A percentile compares a stretch with the other conserved stretches of the same genome.
phyloP scores from a whole-genome alignment of 192 early-diverging fungal genomes.

The Podila epicladia region DNA sequence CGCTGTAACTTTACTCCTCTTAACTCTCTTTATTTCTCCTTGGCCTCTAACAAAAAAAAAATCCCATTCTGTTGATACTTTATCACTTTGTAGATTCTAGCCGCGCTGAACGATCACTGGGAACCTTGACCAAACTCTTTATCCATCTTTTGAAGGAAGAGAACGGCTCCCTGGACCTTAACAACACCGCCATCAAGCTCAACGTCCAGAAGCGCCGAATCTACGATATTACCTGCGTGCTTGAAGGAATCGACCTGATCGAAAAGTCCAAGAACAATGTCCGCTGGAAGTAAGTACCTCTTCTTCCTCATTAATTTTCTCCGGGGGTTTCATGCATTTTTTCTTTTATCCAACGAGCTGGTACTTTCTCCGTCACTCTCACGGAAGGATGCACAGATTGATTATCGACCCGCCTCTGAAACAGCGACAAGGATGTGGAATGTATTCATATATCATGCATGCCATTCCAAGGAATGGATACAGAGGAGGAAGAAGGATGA shows the following conservation, averaged over 20 bases:
- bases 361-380: too few relatives aligned
- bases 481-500: too few relatives aligned
- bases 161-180: slow-evolving; percentile 67
- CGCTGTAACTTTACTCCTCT: slow-evolving; percentile 17
- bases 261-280: slow-evolving; percentile 78
- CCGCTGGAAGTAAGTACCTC: slow-evolving; percentile 69
- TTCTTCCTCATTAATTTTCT: not conserved
- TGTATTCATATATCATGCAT: too few relatives aligned
- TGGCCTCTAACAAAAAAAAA: not conserved
- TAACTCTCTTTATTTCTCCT: slow-evolving; percentile 1
- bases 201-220: slow-evolving; percentile 75
- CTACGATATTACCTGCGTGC: slow-evolving; percentile 76
- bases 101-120: slow-evolving; percentile 68
- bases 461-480: too few relatives aligned
- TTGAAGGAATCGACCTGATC: slow-evolving; percentile 72
- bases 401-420: too few relatives aligned
- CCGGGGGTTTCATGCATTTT: not conserved
- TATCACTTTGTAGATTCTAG: slow-evolving; percentile 33
- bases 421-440: too few relatives aligned
- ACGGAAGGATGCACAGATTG: too few relatives aligned
- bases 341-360: not conserved
- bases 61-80: not conserved
- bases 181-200: slow-evolving; percentile 63
- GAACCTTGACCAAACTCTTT: slow-evolving; percentile 69
- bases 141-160: slow-evolving; percentile 58